Percentiles rank a stretch among this genome's conserved stretches.
phyloP scores from a whole-genome alignment of 352 stramenopile species.

The Blastocystis sp. region DNA sequence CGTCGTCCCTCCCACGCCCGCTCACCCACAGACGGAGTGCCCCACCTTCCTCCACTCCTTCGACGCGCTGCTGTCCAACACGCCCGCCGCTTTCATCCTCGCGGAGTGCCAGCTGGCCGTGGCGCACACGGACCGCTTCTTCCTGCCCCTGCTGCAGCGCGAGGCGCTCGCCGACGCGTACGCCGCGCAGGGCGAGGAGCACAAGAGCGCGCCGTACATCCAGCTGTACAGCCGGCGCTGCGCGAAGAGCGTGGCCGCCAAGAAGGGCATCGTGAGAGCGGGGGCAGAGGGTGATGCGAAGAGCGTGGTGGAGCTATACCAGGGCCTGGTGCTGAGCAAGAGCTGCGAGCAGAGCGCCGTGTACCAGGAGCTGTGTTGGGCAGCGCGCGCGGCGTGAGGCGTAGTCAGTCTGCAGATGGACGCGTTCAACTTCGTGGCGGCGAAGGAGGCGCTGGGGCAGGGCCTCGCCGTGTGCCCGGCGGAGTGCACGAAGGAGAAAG shows the following conservation, averaged over 20 bases:
- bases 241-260: not conserved
- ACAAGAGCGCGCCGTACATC: not conserved
- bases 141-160: not conserved
- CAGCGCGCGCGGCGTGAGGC: not conserved
- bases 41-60: not conserved
- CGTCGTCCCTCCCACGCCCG: not conserved
- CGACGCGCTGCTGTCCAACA: not conserved
- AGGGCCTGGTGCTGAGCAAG: not conserved
- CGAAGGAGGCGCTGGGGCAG: not conserved
- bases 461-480: not conserved
- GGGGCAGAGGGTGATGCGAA: not conserved
- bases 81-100: not conserved
- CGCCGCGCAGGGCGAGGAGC: not conserved
- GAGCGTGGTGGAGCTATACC: not conserved
- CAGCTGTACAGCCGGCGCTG: conserved; percentile 7
- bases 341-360: not conserved
- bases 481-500: not conserved
- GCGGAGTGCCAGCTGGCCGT: not conserved
- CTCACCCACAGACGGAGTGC: not conserved
- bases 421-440: not conserved
- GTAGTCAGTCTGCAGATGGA: not conserved
- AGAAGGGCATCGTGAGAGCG: conserved; percentile 1
- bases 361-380: not conserved
- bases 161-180: not conserved
- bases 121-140: conserved; percentile 4